Evolutionary conservation across 2,329 filamentous ascomycete species (phyloP).

Genomic region (Escovopsis weberi): DNA sequence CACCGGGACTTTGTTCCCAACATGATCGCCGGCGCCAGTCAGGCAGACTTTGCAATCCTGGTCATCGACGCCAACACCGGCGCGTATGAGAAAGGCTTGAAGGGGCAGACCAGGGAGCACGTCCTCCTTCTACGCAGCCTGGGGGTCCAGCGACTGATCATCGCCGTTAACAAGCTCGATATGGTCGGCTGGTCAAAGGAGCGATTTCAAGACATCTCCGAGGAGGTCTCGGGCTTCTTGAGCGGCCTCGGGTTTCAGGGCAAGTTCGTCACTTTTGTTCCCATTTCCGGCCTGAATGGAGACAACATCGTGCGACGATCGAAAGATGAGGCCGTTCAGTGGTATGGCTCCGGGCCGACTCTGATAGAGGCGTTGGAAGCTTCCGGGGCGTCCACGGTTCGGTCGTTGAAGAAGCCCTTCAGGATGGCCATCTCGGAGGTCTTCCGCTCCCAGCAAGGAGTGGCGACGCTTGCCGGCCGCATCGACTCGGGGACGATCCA

Average conservation of each 20-base stretch:
- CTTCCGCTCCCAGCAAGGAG: conserved; percentile 67
- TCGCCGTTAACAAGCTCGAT: conserved; percentile 94
- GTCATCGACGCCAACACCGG: conserved; percentile 86
- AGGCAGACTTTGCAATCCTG: conserved; percentile 88
- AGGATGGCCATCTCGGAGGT: conserved; percentile 81
- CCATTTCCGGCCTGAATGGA: conserved; percentile 76
- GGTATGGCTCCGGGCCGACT: conserved; percentile 63
- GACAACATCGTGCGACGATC: conserved; percentile 63
- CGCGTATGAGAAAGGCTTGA: conserved; percentile 85
- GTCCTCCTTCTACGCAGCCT: conserved; percentile 80
- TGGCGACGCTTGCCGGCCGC: conserved; percentile 72
- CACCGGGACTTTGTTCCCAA: conserved; percentile 96
- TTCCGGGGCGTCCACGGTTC: conserved; percentile 52
- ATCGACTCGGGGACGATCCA: conserved; percentile 77
- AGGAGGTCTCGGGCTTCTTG: conserved; percentile 73
- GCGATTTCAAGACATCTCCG: conserved; percentile 71
- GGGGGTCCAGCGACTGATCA: conserved; percentile 74
- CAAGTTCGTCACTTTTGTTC: conserved; percentile 75
- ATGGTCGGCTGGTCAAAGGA: conserved; percentile 68
- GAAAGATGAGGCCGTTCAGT: conserved; percentile 43
- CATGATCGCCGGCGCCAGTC: conserved; percentile 94
- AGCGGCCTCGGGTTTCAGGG: conserved; percentile 65
- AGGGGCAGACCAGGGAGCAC: conserved; percentile 89
- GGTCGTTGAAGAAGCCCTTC: conserved; percentile 63
- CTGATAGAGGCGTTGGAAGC: conserved; percentile 73